These are phyloP conservation scores for Cucumis melo DNA, from an alignment of 306 rosid genomes.

Conservation along the genomic window DNA sequence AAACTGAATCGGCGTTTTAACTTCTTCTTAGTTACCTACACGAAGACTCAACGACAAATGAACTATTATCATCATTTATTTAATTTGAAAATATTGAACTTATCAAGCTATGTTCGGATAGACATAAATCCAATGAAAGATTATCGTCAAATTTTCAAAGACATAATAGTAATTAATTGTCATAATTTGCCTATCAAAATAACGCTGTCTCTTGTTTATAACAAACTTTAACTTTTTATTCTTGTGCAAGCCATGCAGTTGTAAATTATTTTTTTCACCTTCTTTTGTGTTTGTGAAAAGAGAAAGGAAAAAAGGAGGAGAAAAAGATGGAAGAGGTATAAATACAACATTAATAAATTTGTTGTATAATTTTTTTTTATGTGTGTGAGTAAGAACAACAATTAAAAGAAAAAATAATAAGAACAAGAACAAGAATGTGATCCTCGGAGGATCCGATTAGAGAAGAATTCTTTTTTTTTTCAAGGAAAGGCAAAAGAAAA, in stretches of 20 bases:
- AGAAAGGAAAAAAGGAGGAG: neutral
- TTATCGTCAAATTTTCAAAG: neutral
- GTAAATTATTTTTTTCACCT: neutral
- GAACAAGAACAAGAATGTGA: constrained; percentile 30
- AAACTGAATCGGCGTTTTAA: constrained; percentile 26
- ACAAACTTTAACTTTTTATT: neutral
- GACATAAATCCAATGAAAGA: too few species aligned
- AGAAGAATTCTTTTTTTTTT: neutral
- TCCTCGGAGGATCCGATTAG: constrained; percentile 22
- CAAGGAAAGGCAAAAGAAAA: neutral
- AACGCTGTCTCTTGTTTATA: neutral
- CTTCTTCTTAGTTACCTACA: constrained; percentile 12
- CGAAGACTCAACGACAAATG: neutral
- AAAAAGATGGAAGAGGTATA: neutral
- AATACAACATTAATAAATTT: neutral
- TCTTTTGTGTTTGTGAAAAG: neutral
- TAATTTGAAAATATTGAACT: too few species aligned
- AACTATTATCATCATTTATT: neutral
- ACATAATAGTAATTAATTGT: neutral
- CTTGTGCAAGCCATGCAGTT: neutral
- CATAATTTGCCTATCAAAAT: neutral
- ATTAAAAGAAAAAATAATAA: neutral
- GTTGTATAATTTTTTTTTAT: neutral
- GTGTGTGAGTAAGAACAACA: neutral
- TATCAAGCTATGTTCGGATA: too few species aligned